Percentiles rank a stretch among this genome's conserved stretches.
phyloP scores from a whole-genome alignment of 2,329 filamentous ascomycete genomes.

The Gaeumannomyces sp. region DNA sequence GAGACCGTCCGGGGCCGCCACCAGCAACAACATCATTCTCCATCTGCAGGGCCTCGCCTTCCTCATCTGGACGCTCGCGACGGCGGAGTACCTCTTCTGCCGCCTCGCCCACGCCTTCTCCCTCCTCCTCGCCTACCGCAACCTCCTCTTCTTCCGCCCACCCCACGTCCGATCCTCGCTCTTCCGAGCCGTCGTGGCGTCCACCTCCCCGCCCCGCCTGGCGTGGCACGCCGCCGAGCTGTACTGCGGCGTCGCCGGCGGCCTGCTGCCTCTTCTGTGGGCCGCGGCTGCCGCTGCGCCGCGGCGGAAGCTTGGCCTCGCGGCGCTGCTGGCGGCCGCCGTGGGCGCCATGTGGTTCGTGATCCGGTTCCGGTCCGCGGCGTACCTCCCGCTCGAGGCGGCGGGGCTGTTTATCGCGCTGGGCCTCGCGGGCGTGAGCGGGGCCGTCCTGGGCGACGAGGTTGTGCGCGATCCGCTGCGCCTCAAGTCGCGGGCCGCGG shows the following conservation, averaged over 20 bases:
- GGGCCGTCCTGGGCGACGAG: slow-evolving; percentile 15
- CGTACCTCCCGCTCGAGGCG: slow-evolving; percentile 33
- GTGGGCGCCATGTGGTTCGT: slow-evolving; percentile 16
- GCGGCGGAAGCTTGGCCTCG: background rate
- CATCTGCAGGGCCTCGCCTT: slow-evolving; percentile 10
- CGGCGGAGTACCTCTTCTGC: slow-evolving; percentile 24
- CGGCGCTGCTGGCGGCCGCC: slow-evolving; percentile 13
- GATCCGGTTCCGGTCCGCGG: slow-evolving; percentile 28
- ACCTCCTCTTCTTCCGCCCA: slow-evolving; percentile 14
- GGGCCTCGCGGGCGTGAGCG: slow-evolving; percentile 12
- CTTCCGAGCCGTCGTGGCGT: slow-evolving; percentile 8
- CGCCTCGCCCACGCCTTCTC: slow-evolving; percentile 23
- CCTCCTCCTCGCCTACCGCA: slow-evolving; percentile 21
- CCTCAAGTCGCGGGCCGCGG: slow-evolving; percentile 1
- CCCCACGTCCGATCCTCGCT: background rate
- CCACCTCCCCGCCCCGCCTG: slow-evolving; percentile 8
- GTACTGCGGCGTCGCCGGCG: slow-evolving; percentile 3
- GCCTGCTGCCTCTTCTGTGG: slow-evolving; percentile 13
- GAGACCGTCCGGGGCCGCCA: background rate
- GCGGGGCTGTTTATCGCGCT: slow-evolving; percentile 28
- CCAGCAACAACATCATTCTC: slow-evolving; percentile 10
- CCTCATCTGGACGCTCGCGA: slow-evolving; percentile 21
- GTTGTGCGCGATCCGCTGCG: slow-evolving; percentile 16
- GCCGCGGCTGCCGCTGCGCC: background rate
- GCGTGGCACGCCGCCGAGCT: background rate